Base-by-base conservation (phyloP, 441 rosid species). In the Manihot esculenta region DNA sequence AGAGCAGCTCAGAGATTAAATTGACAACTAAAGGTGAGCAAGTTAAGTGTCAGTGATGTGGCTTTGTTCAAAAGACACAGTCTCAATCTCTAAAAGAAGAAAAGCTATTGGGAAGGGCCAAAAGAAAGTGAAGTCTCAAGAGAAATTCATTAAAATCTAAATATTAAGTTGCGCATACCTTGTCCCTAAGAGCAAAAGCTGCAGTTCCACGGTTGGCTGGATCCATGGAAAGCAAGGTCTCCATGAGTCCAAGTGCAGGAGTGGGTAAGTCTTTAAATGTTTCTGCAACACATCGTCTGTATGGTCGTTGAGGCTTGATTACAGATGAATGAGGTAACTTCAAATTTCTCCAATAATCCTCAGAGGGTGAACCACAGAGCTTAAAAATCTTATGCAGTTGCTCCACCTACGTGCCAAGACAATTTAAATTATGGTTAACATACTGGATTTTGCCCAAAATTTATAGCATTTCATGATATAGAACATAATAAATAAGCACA, bases 351-450 rank as follows among this genome's bases (percentile, higher is more conserved):
- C 99, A 94, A 70, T 86, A 94, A 69, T 83, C 90, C 15, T 90
- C 96, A 1, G 91, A 72, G 54, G 99, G 99, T 38, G 94, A 89
- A 65, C 99, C 97, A 57, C 99, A 94, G 18, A 94, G 87, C 90
- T 89, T 92, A 81, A 90, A 90, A 67, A 92, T 94, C 79, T 87
- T 89, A 72, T 94, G 97, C 83, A 92, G 63, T 78, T 94, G 99
- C 83, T 94, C 99, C 47, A 94, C 97, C 99, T 94, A 64, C 48
- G 79, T 77, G 30, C 20, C 7, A 63, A 20, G 24, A 21, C 20
- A 50, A 63, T 35, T 54, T 48, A 57, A 20, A 23, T 45, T 65
- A 57, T 1, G 48, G 20, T 58, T 30, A 47, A 65, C 20, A 53
- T 63, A 30, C 38, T 56, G 7, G 21, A 53, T 41, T 23, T 38